Evolutionary conservation across 768 basidiomycete genomes (phyloP).

Genomic region (Floccularia luteovirens): DNA sequence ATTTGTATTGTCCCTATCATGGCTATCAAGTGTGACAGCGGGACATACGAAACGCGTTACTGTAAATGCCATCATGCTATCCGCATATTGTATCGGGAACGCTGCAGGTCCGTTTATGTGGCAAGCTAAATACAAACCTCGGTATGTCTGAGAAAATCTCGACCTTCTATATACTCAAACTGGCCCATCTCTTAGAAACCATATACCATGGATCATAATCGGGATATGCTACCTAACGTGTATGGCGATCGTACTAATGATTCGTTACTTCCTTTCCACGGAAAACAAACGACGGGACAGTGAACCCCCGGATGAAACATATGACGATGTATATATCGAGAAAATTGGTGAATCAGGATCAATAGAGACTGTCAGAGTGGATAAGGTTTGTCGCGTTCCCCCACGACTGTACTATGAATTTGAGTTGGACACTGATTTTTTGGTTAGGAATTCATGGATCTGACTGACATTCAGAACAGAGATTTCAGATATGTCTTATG

Average conservation of each 20-base stretch:
- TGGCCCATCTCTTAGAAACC: slow-evolving; percentile 37
- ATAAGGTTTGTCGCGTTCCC: slow-evolving; percentile 39
- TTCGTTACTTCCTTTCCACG: slow-evolving; percentile 43
- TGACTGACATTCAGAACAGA: slow-evolving; percentile 66
- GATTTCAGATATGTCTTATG: slow-evolving; percentile 69
- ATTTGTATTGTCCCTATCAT: slow-evolving; percentile 53
- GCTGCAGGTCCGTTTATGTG: slow-evolving; percentile 75
- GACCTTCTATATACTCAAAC: not conserved
- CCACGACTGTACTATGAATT: not conserved
- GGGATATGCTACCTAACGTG: slow-evolving; percentile 52
- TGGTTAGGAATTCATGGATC: slow-evolving; percentile 57
- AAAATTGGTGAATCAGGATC: slow-evolving; percentile 42
- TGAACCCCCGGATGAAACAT: slow-evolving; percentile 43
- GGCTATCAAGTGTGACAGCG: slow-evolving; percentile 58
- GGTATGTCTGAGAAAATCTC: slow-evolving; percentile 25
- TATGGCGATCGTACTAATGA: slow-evolving; percentile 34
- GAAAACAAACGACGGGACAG: slow-evolving; percentile 63
- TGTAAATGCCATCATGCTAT: slow-evolving; percentile 65
- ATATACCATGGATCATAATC: slow-evolving; percentile 73
- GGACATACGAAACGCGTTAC: slow-evolving; percentile 72
- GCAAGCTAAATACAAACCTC: slow-evolving; percentile 58
- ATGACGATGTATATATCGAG: slow-evolving; percentile 58
- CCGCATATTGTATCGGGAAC: slow-evolving; percentile 61
- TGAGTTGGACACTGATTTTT: slow-evolving; percentile 3
- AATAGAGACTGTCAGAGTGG: slow-evolving; percentile 46